Conservation (phyloP, 2,329 filamentous ascomycete species). For the Metarhizium robertsii region DNA sequence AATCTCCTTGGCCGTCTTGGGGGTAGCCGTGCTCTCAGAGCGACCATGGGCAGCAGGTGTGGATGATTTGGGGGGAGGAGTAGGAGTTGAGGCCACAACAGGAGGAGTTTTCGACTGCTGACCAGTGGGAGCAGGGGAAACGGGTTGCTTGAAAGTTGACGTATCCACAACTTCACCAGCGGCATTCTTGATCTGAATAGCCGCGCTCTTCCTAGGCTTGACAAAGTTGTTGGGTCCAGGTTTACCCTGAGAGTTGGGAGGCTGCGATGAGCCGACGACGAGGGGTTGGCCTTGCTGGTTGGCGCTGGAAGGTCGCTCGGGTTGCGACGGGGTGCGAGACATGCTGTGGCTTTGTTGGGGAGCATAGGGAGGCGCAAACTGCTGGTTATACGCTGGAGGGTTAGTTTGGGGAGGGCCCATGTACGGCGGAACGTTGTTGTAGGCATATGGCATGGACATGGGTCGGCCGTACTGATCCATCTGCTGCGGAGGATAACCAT, state of each 20-base stretch:
- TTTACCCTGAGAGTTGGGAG: constrained; percentile 52
- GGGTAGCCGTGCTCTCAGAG: constrained; percentile 56
- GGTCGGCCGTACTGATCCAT: constrained; percentile 30
- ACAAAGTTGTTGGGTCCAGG: constrained; percentile 34
- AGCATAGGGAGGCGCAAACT: constrained; percentile 30
- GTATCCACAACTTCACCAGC: constrained; percentile 68
- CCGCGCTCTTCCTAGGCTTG: constrained; percentile 57
- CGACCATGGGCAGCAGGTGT: constrained; percentile 61
- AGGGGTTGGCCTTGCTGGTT: constrained; percentile 49
- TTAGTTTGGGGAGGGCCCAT: constrained; percentile 36
- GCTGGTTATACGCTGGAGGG: constrained; percentile 41
- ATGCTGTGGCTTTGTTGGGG: constrained; percentile 56
- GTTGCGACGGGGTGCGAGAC: constrained; percentile 76
- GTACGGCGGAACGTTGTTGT: constrained; percentile 39
- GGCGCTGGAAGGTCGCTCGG: constrained; percentile 59
- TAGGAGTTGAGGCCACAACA: constrained; percentile 64
- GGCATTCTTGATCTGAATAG: constrained; percentile 76
- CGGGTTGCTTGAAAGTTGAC: constrained; percentile 49
- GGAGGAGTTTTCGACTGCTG: constrained; percentile 56
- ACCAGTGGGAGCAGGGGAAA: constrained; percentile 45
- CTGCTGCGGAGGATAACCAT: constrained; percentile 39
- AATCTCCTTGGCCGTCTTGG: constrained; percentile 73
- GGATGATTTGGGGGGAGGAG: constrained; percentile 67
- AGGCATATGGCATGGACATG: constrained; percentile 31
- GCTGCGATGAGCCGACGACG: constrained; percentile 53